Conservation (phyloP, 257 asterid species). For the Osmanthus fragrans region DNA sequence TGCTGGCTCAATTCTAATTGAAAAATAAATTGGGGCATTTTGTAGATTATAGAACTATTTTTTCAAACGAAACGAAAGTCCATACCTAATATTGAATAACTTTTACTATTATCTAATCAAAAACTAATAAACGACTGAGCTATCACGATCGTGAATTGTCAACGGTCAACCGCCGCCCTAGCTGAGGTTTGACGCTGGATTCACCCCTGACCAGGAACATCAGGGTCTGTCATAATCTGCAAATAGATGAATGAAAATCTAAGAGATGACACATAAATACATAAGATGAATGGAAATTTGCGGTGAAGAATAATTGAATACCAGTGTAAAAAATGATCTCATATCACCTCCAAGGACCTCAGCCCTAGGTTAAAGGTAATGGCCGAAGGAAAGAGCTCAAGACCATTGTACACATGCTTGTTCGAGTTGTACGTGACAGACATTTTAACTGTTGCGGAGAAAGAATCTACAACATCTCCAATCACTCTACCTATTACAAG, state of each 20-base stretch:
- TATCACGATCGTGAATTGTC: too few species aligned
- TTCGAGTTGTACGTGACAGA: slow-evolving; percentile 58
- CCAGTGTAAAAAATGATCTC: slow-evolving; percentile 86
- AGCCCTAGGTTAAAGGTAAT: slow-evolving; percentile 63
- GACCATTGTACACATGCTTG: slow-evolving; percentile 78
- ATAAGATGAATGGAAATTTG: neutral
- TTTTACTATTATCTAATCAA: too few species aligned
- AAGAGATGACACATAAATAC: neutral
- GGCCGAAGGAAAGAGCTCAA: slow-evolving; percentile 68
- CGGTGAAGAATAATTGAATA: slow-evolving; percentile 27
- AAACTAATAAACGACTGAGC: too few species aligned
- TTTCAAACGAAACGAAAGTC: too few species aligned
- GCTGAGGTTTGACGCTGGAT: too few species aligned
- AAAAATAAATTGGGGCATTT: too few species aligned
- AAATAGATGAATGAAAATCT: neutral
- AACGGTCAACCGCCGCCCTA: too few species aligned
- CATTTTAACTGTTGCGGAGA: slow-evolving; percentile 55
- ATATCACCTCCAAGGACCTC: slow-evolving; percentile 76
- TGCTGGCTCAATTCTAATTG: too few species aligned
- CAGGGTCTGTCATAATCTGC: slow-evolving; percentile 76
- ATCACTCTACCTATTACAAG: slow-evolving; percentile 67
- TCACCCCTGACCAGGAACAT: slow-evolving; percentile 78
- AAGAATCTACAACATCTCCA: slow-evolving; percentile 79
- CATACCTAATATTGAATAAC: too few species aligned
- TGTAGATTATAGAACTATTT: too few species aligned